Conservation (phyloP, 2,329 filamentous ascomycete genomes). For the Colletotrichum magnum region DNA sequence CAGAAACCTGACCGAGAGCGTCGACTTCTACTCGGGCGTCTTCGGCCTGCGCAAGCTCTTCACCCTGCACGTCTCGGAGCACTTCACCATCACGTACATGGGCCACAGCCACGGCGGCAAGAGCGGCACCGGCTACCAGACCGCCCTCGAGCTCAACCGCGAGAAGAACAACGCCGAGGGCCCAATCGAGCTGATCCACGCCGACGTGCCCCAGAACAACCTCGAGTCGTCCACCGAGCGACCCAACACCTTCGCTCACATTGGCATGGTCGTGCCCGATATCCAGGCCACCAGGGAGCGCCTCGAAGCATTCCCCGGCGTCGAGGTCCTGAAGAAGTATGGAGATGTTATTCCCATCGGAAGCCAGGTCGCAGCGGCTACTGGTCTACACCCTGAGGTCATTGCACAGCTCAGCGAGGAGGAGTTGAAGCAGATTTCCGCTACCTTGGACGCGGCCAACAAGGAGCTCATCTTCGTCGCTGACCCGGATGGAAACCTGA, state of each 20-base stretch:
- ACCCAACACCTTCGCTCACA: slow-evolving; percentile 51
- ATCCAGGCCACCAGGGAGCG: slow-evolving; percentile 46
- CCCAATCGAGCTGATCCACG: slow-evolving; percentile 50
- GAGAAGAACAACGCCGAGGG: slow-evolving; percentile 53
- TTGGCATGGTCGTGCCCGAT: slow-evolving; percentile 54
- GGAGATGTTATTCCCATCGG: slow-evolving; percentile 40
- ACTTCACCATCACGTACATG: slow-evolving; percentile 53
- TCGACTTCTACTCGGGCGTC: slow-evolving; percentile 51
- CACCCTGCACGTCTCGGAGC: slow-evolving; percentile 47
- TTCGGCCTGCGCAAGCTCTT: slow-evolving; percentile 54
- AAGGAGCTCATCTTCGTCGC: slow-evolving; percentile 42
- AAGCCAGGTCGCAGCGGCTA: slow-evolving; percentile 31
- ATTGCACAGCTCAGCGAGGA: slow-evolving; percentile 35
- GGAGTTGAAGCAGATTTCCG: slow-evolving; percentile 29
- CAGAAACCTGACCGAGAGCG: slow-evolving; percentile 48
- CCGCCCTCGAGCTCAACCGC: slow-evolving; percentile 48
- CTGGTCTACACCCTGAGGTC: slow-evolving; percentile 34
- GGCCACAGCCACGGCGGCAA: slow-evolving; percentile 53
- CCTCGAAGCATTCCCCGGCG: slow-evolving; percentile 41
- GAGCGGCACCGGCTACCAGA: slow-evolving; percentile 55
- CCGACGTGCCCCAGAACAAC: slow-evolving; percentile 43
- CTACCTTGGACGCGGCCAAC: slow-evolving; percentile 34
- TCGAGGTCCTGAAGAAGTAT: slow-evolving; percentile 47
- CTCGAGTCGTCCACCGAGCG: slow-evolving; percentile 42
- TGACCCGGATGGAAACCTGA: slow-evolving; percentile 46